Conservation (phyloP, 129 eudicot species). For the Heracleum sosnowskyi region DNA sequence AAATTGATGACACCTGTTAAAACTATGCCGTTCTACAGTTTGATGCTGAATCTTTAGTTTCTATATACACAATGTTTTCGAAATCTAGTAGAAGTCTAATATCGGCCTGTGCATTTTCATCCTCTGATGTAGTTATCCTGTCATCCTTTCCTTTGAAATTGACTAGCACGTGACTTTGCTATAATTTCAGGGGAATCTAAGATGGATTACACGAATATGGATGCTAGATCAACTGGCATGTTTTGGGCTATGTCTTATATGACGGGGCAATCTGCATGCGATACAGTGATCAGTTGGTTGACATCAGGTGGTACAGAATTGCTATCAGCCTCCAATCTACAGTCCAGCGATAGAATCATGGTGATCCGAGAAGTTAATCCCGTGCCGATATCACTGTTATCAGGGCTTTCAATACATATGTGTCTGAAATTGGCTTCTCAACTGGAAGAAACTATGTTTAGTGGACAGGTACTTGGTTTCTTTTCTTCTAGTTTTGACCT, state of each 20-base stretch:
- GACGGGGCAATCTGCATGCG: conserved; percentile 89
- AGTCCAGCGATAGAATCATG: conserved; percentile 64
- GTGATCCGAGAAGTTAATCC: conserved; percentile 93
- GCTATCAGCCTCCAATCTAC: conserved; percentile 53
- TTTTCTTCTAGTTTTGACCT: background rate
- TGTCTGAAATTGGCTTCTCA: conserved; percentile 68
- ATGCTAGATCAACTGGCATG: conserved; percentile 89
- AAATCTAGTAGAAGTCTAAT: background rate
- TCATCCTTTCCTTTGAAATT: background rate
- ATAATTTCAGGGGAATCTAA: conserved; percentile 57
- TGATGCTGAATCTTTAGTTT: background rate
- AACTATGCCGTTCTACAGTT: background rate
- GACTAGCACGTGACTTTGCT: background rate
- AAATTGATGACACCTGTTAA: background rate
- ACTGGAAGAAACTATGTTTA: conserved; percentile 87
- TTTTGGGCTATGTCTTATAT: conserved; percentile 95
- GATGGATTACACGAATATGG: conserved; percentile 88
- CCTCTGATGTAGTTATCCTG: background rate
- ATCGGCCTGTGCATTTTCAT: background rate
- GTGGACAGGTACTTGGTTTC: conserved; percentile 59
- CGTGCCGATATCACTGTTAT: conserved; percentile 67
- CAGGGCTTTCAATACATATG: conserved; percentile 77
- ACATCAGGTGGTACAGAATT: conserved; percentile 74
- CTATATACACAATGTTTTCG: background rate
- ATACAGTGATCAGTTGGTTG: conserved; percentile 78